phyloP scores from a whole-genome alignment of 2,329 filamentous ascomycete genomes.

The Tolypocladium amazonense region DNA sequence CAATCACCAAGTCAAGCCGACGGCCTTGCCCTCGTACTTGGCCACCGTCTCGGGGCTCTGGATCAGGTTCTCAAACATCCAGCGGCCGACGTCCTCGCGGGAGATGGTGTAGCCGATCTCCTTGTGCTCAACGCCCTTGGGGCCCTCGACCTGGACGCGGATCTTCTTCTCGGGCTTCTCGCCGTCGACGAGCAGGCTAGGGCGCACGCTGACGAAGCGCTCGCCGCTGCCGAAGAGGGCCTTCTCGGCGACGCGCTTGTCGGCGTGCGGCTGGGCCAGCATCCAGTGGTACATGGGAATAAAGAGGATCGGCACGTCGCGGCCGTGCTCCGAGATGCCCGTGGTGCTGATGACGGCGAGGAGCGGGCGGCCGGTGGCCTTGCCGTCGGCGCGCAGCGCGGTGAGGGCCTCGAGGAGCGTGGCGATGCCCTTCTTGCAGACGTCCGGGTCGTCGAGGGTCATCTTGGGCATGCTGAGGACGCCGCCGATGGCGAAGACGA shows the following conservation, averaged over 20 bases:
- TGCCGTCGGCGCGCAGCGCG: slow-evolving; percentile 11
- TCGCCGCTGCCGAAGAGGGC: slow-evolving; percentile 16
- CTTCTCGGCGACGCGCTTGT: slow-evolving; percentile 38
- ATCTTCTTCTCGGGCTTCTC: slow-evolving; percentile 11
- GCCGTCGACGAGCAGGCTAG: slow-evolving; percentile 22
- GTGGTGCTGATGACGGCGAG: slow-evolving; percentile 28
- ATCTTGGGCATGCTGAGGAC: slow-evolving; percentile 12
- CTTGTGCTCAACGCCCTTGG: slow-evolving; percentile 18
- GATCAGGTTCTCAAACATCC: slow-evolving; percentile 27
- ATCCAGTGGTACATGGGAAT: slow-evolving; percentile 31
- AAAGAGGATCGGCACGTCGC: slow-evolving; percentile 25
- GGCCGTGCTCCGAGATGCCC: slow-evolving; percentile 21
- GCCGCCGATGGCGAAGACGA: slow-evolving; percentile 29
- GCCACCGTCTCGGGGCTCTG: slow-evolving; percentile 2
- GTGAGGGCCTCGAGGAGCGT: slow-evolving; percentile 22
- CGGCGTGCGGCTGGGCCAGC: slow-evolving; percentile 30
- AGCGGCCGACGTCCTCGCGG: slow-evolving; percentile 29
- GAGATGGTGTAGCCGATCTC: slow-evolving; percentile 30
- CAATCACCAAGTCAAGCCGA: slow-evolving; percentile 17
- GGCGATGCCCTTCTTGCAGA: slow-evolving; percentile 27
- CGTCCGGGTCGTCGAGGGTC: slow-evolving; percentile 23
- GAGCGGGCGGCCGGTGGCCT: slow-evolving; percentile 18
- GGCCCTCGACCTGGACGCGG: slow-evolving; percentile 22
- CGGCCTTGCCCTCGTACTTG: slow-evolving; percentile 17
- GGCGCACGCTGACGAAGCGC: slow-evolving; percentile 25